Percentiles rank a stretch among this genome's conserved stretches.
Evolutionary conservation across 2,329 filamentous ascomycete genomes (phyloP).

Genomic region (Aureobasidium subglaciale): DNA sequence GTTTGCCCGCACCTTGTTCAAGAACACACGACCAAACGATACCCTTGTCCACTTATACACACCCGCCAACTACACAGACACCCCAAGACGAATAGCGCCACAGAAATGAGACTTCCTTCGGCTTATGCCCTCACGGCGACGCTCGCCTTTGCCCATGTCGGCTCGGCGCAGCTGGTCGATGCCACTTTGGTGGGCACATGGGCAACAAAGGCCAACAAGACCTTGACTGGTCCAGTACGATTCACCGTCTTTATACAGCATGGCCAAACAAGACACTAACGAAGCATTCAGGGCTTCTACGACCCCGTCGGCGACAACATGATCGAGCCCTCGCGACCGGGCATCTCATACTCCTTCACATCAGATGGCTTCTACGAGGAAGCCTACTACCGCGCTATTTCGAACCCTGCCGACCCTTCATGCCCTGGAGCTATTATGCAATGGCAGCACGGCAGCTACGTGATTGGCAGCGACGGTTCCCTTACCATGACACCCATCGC

Average conservation of each 20-base stretch:
- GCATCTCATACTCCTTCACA: slow-evolving; percentile 69
- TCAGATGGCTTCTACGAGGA: slow-evolving; percentile 61
- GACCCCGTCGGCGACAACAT: slow-evolving; percentile 59
- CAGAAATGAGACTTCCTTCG: slow-evolving; percentile 12
- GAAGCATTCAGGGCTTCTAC: slow-evolving; percentile 54
- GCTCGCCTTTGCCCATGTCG: slow-evolving; percentile 10
- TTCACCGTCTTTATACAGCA: slow-evolving; percentile 13
- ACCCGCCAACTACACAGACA: background rate
- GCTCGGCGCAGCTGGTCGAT: slow-evolving; percentile 2
- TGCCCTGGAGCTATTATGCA: slow-evolving; percentile 62
- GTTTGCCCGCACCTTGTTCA: background rate
- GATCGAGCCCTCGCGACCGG: slow-evolving; percentile 58
- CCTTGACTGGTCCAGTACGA: slow-evolving; percentile 61
- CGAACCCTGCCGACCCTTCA: slow-evolving; percentile 47
- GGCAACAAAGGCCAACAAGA: slow-evolving; percentile 63
- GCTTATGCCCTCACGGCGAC: slow-evolving; percentile 12
- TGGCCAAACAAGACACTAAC: background rate
- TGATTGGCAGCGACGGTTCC: slow-evolving; percentile 50
- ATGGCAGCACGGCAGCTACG: slow-evolving; percentile 64
- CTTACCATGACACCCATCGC: slow-evolving; percentile 54
- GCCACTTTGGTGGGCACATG: slow-evolving; percentile 58
- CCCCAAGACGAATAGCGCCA: background rate
- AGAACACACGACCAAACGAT: background rate
- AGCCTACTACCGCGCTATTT: slow-evolving; percentile 61
- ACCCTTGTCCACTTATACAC: background rate